A percentile compares a stretch with the other conserved stretches of the same genome.
Conservation (phyloP, 192 early-diverging fungal species). For the Backusella macrospora region DNA sequence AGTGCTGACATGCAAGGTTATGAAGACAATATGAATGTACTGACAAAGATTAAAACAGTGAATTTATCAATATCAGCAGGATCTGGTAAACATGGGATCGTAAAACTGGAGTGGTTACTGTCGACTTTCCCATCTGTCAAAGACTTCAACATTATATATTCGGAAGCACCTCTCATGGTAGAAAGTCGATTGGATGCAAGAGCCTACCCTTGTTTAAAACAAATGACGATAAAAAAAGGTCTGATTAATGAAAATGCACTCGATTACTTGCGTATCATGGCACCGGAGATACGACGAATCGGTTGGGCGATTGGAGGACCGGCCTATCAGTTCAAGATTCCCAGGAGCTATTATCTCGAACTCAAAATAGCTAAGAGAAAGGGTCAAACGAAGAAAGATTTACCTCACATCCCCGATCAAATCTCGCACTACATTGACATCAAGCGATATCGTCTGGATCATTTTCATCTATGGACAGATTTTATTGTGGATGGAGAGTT, state of each 20-base stretch:
- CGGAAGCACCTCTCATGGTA: background rate
- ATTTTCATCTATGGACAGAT: background rate
- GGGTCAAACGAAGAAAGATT: background rate
- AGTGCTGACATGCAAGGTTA: background rate
- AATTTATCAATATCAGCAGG: background rate
- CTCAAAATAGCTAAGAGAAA: background rate
- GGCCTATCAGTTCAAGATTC: background rate
- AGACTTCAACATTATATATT: background rate
- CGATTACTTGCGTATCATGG: background rate
- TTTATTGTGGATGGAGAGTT: background rate
- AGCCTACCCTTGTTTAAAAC: background rate
- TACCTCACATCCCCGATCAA: background rate
- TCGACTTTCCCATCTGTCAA: background rate
- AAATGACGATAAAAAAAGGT: background rate
- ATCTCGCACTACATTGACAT: background rate
- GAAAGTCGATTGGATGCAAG: background rate
- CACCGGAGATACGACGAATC: background rate
- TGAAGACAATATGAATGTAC: background rate
- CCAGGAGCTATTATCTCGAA: background rate
- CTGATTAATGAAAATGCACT: background rate
- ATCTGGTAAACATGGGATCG: background rate
- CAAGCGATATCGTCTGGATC: background rate
- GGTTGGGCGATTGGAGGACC: background rate
- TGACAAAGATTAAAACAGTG: background rate
- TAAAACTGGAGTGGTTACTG: background rate